A percentile compares a stretch with the other conserved stretches of the same genome.
Evolutionary conservation across 169 alveolate genomes (phyloP).

Genomic region (Miamiensis avidus): DNA sequence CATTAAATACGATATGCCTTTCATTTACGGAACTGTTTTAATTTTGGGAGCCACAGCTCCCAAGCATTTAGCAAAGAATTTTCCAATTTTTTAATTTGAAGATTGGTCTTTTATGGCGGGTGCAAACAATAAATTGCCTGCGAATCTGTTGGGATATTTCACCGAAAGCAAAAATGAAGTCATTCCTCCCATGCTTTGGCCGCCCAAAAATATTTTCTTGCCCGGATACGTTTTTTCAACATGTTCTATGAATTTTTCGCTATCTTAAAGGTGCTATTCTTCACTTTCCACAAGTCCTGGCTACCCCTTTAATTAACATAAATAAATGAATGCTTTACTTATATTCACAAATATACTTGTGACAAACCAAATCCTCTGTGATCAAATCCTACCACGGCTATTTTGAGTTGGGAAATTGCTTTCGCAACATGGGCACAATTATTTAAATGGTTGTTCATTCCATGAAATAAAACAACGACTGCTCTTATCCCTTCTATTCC

Average conservation of each 20-base stretch:
- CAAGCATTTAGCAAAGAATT: not conserved
- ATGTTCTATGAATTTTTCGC: slow-evolving; percentile 11
- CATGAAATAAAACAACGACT: too few species aligned
- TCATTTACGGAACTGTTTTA: not conserved
- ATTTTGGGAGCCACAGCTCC: slow-evolving; percentile 15
- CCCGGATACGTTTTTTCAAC: slow-evolving; percentile 11
- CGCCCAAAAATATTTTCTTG: slow-evolving; percentile 22
- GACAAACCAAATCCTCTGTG: too few species aligned
- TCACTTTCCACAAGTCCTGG: slow-evolving; percentile 27
- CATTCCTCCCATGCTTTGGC: too few species aligned
- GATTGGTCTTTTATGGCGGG: slow-evolving; percentile 32
- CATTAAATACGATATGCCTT: not conserved
- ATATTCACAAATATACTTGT: too few species aligned
- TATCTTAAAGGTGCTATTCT: slow-evolving; percentile 14
- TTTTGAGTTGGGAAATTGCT: too few species aligned
- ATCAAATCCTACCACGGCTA: too few species aligned
- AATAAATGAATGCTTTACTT: too few species aligned
- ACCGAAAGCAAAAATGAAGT: slow-evolving; percentile 26
- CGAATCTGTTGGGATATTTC: slow-evolving; percentile 14
- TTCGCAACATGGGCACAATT: too few species aligned
- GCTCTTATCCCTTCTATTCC: too few species aligned
- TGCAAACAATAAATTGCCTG: slow-evolving; percentile 32
- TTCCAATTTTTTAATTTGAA: slow-evolving; percentile 1
- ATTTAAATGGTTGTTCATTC: too few species aligned
- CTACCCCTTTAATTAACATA: too few species aligned